Evolutionary conservation across 495 filamentous ascomycete genomes (phyloP).

Genomic region (Hypoxylon trugodes): DNA sequence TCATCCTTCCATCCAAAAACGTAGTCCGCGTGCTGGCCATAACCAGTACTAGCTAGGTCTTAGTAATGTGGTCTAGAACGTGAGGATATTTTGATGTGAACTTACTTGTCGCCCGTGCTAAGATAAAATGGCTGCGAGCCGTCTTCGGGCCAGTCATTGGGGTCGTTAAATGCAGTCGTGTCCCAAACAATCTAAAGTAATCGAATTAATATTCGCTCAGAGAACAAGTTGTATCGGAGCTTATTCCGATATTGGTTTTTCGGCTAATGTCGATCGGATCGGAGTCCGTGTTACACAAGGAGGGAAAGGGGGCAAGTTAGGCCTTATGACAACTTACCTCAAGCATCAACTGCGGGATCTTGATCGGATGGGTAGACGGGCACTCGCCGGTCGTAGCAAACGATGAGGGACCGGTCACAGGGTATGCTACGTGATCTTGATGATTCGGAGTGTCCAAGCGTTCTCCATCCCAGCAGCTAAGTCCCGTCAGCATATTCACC

Average conservation of each 20-base stretch:
- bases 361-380: conserved; percentile 53
- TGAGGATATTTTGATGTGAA: neutral
- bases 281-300: no score
- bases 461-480: conserved; percentile 50
- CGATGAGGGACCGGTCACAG: conserved; percentile 41
- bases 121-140: conserved; percentile 54
- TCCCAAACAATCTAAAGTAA: conserved; percentile 44
- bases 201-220: neutral
- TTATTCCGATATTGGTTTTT: no score
- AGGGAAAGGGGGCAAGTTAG: neutral
- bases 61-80: neutral
- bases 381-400: conserved; percentile 50
- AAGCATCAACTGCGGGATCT: conserved; percentile 55
- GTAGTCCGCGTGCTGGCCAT: conserved; percentile 57
- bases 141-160: conserved; percentile 49
- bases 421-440: conserved; percentile 53
- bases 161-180: conserved; percentile 51
- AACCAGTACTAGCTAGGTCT: conserved; percentile 43
- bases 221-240: no score
- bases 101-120: conserved; percentile 50
- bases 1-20: conserved; percentile 57
- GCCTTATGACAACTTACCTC: conserved; percentile 42
- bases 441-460: conserved; percentile 52
- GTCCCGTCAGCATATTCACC: neutral
- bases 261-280: no score